A percentile compares a stretch with the other conserved stretches of the same genome.
phyloP scores from a whole-genome alignment of 768 basidiomycete species.

The Panaeolus papilionaceus region DNA sequence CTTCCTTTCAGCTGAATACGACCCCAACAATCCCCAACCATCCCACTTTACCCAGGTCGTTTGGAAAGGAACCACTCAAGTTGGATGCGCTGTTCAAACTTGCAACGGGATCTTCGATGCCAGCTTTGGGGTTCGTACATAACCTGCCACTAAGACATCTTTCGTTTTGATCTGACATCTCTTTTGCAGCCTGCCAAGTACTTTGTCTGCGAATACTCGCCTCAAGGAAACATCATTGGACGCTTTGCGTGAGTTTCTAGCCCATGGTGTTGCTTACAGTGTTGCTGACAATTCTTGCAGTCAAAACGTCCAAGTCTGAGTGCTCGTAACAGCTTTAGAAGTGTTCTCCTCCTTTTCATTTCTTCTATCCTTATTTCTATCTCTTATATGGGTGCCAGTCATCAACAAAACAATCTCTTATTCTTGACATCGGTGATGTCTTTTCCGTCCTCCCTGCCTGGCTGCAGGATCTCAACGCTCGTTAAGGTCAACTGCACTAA shows the following conservation, averaged over 20 bases:
- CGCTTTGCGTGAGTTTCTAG: conserved; percentile 57
- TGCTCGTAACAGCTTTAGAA: not conserved
- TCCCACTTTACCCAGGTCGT: conserved; percentile 83
- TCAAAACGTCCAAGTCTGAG: conserved; percentile 51
- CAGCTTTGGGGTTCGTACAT: conserved; percentile 55
- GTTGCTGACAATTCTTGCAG: conserved; percentile 28
- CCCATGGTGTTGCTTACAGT: not conserved
- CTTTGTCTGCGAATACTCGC: conserved; percentile 74
- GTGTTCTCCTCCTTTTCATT: not conserved
- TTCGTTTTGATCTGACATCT: conserved; percentile 12
- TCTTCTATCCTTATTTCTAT: not conserved
- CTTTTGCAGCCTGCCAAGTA: conserved; percentile 55
- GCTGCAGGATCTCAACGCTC: not conserved
- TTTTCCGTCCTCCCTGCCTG: conserved; percentile 3
- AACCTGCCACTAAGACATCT: not conserved
- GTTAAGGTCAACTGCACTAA: not conserved
- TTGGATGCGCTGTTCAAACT: conserved; percentile 65
- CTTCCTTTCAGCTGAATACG: conserved; percentile 53
- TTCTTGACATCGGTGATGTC: conserved; percentile 18
- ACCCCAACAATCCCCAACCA: conserved; percentile 58
- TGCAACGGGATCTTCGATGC: conserved; percentile 66
- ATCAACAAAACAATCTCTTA: conserved; percentile 15
- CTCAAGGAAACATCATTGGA: conserved; percentile 69
- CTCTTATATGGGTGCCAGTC: not conserved
- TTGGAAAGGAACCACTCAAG: conserved; percentile 69